Evolutionary conservation across 2,329 filamentous ascomycete species (phyloP), one percentile per base, ranked within the genome.

Genomic region (Hypomyces perniciosus): DNA sequence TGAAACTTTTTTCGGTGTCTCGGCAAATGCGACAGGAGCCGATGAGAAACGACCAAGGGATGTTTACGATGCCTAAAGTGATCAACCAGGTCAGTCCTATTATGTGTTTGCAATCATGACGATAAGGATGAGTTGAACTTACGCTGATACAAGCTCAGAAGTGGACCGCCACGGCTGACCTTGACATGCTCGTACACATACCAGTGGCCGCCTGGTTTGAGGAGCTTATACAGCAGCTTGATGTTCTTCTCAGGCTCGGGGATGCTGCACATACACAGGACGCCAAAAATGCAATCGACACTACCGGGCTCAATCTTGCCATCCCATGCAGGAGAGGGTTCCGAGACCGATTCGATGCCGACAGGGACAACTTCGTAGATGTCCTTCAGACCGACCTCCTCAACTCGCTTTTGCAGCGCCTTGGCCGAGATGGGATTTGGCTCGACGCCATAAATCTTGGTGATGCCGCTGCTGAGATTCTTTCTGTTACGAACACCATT

Each of bases 181-280:
- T 64, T 61, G 37, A 85, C 78, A 58, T 85, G 82, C 68, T 85
- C 82, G 57, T 76, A 84, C 1, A 81, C 73, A 54, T 83, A 81
- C 80, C 81, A 84, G 35, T 76, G 68, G 0, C 82, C 82, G 5
- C 82, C 82, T 5, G 78, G 76, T 65, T 81, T 83, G 53, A 85
- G 69, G 47, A 77, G 75, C 31, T 70, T 65, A 62, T 83, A 84
- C 30, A 85, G 63, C 55, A 76, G 73, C 51, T 65, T 65, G 53
- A 82, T 74, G 53, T 83, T 80, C 56, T 68, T 66, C 58, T 78
- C 68, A 4, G 80, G 81, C 3, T 81, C 75, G 0, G 83, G 83
- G 46, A 85, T 83, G 57, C 78, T 80, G 69, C 82, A 86, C 31
- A 85, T 70, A 49, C 81, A 83, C 48, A 84, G 68, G 28, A 85